Percentiles rank a stretch among this genome's conserved stretches.
These are phyloP conservation scores for Alternaria sp. DNA, from an alignment of 2,329 filamentous ascomycete genomes.

Conservation along the genomic window DNA sequence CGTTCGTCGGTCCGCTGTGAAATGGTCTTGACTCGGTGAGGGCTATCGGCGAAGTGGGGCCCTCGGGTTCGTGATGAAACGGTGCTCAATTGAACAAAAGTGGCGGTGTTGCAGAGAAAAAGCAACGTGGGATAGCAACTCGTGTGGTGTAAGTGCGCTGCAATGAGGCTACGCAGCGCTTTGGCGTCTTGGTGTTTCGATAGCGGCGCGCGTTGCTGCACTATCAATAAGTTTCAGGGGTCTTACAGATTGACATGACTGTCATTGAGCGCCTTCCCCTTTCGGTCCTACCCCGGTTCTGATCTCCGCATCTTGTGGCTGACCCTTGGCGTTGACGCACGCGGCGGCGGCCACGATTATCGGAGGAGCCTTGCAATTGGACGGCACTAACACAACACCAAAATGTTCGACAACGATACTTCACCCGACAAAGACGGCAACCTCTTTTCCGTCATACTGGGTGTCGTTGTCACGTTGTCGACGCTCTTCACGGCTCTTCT, in stretches of 20 bases:
- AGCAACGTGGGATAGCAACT: constrained; percentile 5
- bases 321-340: constrained; percentile 16
- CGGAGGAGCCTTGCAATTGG: constrained; percentile 23
- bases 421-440: constrained; percentile 32
- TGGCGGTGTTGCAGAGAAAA: constrained; percentile 1
- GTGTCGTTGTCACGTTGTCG: constrained; percentile 53
- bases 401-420: constrained; percentile 47
- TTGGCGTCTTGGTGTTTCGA: constrained; percentile 12
- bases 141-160: constrained; percentile 9
- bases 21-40: constrained; percentile 28
- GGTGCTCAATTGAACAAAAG: constrained; percentile 5
- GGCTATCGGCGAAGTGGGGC: constrained; percentile 11
- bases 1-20: constrained; percentile 26
- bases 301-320: constrained; percentile 24
- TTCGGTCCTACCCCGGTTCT: constrained; percentile 25
- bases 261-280: constrained; percentile 24
- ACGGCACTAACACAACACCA: constrained; percentile 20
- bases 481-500: constrained; percentile 61
- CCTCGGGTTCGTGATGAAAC: not conserved
- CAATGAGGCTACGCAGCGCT: constrained; percentile 20
- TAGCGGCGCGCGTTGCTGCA: constrained; percentile 21
- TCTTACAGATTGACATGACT: constrained; percentile 23
- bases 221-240: constrained; percentile 33
- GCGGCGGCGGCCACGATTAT: constrained; percentile 25
- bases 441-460: constrained; percentile 51